Conservation (phyloP, 2,329 filamentous ascomycete species). For the Sphaceloma murrayae region DNA sequence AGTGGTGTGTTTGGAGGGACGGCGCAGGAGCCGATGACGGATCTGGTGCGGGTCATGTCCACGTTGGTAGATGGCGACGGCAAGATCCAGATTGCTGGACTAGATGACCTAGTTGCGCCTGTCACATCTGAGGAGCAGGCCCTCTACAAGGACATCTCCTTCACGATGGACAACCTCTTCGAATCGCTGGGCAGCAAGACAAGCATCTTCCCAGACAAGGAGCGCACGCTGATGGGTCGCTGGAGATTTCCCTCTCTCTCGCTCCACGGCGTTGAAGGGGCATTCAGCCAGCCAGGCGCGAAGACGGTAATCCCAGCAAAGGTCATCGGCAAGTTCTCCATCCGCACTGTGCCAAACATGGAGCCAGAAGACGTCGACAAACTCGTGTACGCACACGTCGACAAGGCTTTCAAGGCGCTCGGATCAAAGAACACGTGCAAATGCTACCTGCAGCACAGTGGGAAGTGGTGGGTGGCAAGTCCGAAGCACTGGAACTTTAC, state of each 20-base stretch:
- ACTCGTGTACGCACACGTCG: constrained; percentile 72
- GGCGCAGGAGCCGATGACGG: constrained; percentile 97
- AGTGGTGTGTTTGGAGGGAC: constrained; percentile 95
- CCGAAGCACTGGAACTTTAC: constrained; percentile 99
- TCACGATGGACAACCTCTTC: constrained; percentile 92
- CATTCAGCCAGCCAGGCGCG: constrained; percentile 82
- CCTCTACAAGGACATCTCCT: constrained; percentile 83
- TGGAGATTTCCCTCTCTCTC: constrained; percentile 94
- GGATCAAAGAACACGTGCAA: constrained; percentile 86
- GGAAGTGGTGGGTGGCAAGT: constrained; percentile 98
- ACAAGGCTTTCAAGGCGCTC: constrained; percentile 76
- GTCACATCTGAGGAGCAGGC: constrained; percentile 75
- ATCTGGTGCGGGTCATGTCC: constrained; percentile 71
- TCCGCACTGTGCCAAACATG: constrained; percentile 96
- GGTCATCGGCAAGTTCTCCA: constrained; percentile 96
- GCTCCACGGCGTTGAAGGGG: constrained; percentile 88
- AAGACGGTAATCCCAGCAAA: constrained; percentile 99
- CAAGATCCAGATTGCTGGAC: constrained; percentile 88
- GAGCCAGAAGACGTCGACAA: constrained; percentile 81
- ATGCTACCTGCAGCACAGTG: constrained; percentile 73
- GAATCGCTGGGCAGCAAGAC: constrained; percentile 85
- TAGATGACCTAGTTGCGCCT: constrained; percentile 85
- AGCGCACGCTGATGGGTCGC: constrained; percentile 84
- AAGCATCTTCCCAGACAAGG: constrained; percentile 78
- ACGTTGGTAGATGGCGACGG: constrained; percentile 81